A percentile compares a stretch with the other conserved stretches of the same genome.
Conservation (phyloP, 2,329 filamentous ascomycete genomes). For the Monosporascus sp. region DNA sequence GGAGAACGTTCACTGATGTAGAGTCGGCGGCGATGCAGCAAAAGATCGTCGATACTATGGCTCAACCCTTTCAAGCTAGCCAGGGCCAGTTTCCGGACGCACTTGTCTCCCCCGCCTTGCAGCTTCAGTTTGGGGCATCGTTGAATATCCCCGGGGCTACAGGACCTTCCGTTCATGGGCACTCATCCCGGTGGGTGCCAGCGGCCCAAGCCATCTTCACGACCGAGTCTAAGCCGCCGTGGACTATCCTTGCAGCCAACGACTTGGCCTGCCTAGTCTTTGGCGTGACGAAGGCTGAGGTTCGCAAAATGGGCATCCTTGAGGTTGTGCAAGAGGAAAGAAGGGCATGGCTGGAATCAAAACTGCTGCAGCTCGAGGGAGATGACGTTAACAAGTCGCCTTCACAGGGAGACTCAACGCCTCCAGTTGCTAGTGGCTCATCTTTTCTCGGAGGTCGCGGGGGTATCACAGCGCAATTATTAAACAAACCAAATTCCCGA, state of each 20-base stretch:
- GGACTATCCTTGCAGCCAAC: slow-evolving; percentile 94
- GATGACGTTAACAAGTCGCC: slow-evolving; percentile 38
- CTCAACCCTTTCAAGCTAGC: slow-evolving; percentile 68
- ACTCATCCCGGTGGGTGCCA: slow-evolving; percentile 84
- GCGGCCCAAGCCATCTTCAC: slow-evolving; percentile 96
- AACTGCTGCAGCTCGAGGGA: slow-evolving; percentile 61
- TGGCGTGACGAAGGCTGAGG: slow-evolving; percentile 94
- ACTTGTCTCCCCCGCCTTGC: slow-evolving; percentile 38
- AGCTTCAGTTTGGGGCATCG: slow-evolving; percentile 35
- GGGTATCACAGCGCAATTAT: slow-evolving; percentile 79
- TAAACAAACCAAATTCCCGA: slow-evolving; percentile 72
- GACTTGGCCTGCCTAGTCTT: slow-evolving; percentile 97
- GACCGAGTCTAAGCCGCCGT: slow-evolving; percentile 83
- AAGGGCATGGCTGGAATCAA: slow-evolving; percentile 82
- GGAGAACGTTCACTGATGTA: slow-evolving; percentile 84
- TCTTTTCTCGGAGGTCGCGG: slow-evolving; percentile 61
- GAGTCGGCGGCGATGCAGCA: slow-evolving; percentile 69
- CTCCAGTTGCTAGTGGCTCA: slow-evolving; percentile 38
- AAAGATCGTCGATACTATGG: slow-evolving; percentile 78
- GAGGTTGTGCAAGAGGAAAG: slow-evolving; percentile 91
- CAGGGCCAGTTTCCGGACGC: slow-evolving; percentile 33
- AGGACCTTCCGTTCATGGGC: slow-evolving; percentile 67
- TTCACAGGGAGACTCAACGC: slow-evolving; percentile 31
- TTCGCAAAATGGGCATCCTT: slow-evolving; percentile 89
- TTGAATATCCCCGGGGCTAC: slow-evolving; percentile 41